Base-by-base conservation (phyloP, 805 yeast genomes). In the Saturnispora galanensis region DNA sequence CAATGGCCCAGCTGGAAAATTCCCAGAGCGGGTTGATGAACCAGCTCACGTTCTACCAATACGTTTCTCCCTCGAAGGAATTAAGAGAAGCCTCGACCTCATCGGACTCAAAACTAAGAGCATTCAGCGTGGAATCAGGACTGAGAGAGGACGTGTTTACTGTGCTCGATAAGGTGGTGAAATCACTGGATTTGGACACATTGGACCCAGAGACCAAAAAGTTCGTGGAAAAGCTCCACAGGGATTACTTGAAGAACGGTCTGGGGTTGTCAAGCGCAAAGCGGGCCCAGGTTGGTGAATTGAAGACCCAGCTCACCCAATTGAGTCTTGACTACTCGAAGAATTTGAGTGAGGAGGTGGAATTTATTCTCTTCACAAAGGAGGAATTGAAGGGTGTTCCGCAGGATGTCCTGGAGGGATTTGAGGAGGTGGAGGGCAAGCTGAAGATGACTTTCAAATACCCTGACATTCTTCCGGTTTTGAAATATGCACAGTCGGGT, bases 381-480 rank as follows among this genome's bases (percentile, higher is more conserved):
- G 80, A 79, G 42, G 81, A 86, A 57, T 68, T 86, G 36, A 74
- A 69, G 9, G 95, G 95, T 34, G 82, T 86, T 36, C 89, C 95
- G 2, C 70, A 71, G 34, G 77, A 76, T 46, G 76, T 76, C 2
- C 81, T 79, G 55, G 81, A 73, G 44, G 64, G 62, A 46, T 65
- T 67, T 18, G 64, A 65, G 31, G 37, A 39, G 15, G 54, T 51
- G 5, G 71, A 66, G 16, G 75, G 67, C 17, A 69, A 64, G 13
- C 63, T 61, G 52, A 81, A 81, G 56, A 81, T 86, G 69, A 81
- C 93, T 2, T 84, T 76, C 67, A 84, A 86, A 60, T 83, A 82
- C 55, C 93, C 95, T 1, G 95, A 85, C 57, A 61, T 81, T 39
- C 66, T 81, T 49, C 94, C 94, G 2, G 81, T 82, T n/a, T 62